These are phyloP conservation scores for Metschnikowia matae DNA, from an alignment of 805 yeast species.

Conservation along the genomic window DNA sequence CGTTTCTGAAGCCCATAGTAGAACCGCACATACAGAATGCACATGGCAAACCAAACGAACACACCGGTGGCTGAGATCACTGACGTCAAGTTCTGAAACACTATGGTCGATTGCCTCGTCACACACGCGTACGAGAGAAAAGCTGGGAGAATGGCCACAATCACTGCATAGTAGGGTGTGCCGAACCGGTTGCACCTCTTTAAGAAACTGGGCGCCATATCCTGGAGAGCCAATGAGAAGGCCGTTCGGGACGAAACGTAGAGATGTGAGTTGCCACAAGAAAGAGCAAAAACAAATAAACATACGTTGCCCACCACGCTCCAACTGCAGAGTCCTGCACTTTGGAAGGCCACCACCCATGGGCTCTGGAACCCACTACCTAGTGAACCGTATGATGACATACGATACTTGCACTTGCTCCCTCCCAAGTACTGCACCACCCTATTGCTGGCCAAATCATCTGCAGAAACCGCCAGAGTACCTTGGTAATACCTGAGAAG, in stretches of 20 bases:
- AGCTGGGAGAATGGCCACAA: constrained; percentile 60
- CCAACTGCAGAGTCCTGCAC: constrained; percentile 33
- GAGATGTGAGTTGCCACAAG: constrained; percentile 43
- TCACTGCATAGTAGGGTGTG: constrained; percentile 68
- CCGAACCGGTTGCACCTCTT: constrained; percentile 59
- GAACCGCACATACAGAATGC: constrained; percentile 59
- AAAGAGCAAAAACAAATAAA: constrained; percentile 44
- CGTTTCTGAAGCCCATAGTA: constrained; percentile 57
- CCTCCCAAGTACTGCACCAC: constrained; percentile 38
- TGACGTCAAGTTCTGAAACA: constrained; percentile 64
- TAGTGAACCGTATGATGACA: constrained; percentile 28
- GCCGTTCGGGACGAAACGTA: constrained; percentile 42
- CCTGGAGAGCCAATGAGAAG: constrained; percentile 41
- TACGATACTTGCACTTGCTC: constrained; percentile 24
- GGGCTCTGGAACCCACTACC: constrained; percentile 44
- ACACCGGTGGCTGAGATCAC: constrained; percentile 72
- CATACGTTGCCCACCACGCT: constrained; percentile 41
- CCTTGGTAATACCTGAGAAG: constrained; percentile 51
- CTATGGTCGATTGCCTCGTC: constrained; percentile 51
- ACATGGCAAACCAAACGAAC: constrained; percentile 75
- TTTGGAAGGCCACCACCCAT: constrained; percentile 42
- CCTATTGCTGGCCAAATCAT: constrained; percentile 20
- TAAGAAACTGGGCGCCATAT: constrained; percentile 60
- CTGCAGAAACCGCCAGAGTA: constrained; percentile 24
- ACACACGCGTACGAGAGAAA: constrained; percentile 58